Evolutionary conservation across 2,329 filamentous ascomycete species (phyloP), one percentile per base, ranked within the genome.

Genomic region (Samsoniella hepiali): DNA sequence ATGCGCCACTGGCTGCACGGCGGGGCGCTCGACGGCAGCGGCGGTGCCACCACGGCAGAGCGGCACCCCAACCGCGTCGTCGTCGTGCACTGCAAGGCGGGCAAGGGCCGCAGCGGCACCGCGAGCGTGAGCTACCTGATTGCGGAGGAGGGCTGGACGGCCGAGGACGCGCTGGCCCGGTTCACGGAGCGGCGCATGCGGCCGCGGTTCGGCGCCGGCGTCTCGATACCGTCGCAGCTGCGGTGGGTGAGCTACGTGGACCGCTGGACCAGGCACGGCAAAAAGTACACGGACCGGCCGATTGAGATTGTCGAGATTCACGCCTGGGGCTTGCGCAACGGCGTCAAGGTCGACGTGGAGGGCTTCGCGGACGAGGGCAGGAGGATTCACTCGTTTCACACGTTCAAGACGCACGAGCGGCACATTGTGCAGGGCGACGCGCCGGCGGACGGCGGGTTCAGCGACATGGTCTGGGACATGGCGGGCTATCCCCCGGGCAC

Each of bases 81-180:
- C 0, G 93, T 98, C 7, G 92, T 98, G 8, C 95, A 99, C 76
- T 98, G 95, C 80, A 98, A 98, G 74, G 95, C 95, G 1, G 95
- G 95, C 3, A 99, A 99, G 76, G 95, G 95, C 1, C 84, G 95
- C 58, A 96, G 91, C 67, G 95, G 95, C 4, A 97, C 92, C 0
- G 87, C 92, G 69, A 88, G 89, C 36, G 96, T 91, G 76, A 91
- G 90, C 69, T 98, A 97, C 73, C 80, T 99, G 64, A 95, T 99
- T 69, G 88, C 90, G 8, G 91, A 98, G 73, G 90, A 95, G 71
- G 84, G 83, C 0, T 86, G 84, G 84, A 79, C 75, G 29, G 73
- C 79, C 0, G 78, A 83, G 65, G 76, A 84, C 59, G 84, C 84
- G 1, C 77, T 86, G 8, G 78, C 77, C 1, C 75, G 83, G 17